Percentiles rank a stretch among this genome's conserved stretches.
Conservation (phyloP, 2,329 filamentous ascomycete species). For the Cercospora beticola region DNA sequence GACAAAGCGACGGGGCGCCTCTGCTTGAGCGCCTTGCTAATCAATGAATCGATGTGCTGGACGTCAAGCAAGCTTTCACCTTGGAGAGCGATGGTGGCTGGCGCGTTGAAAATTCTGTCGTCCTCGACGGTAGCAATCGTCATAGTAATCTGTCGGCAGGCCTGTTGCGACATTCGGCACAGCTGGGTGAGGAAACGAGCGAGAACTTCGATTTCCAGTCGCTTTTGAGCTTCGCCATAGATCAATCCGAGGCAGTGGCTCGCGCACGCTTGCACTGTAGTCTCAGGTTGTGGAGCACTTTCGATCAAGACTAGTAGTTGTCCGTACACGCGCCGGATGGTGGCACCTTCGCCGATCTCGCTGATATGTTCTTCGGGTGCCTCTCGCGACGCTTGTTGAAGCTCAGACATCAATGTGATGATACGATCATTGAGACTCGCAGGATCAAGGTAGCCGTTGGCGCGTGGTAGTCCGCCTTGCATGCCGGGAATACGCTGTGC, state of each 20-base stretch:
- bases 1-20: constrained; percentile 71
- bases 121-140: constrained; percentile 56
- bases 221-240: constrained; percentile 55
- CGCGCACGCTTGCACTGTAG: constrained; percentile 6
- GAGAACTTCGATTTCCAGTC: constrained; percentile 63
- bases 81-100: constrained; percentile 61
- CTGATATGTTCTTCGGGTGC: constrained; percentile 59
- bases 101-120: constrained; percentile 62
- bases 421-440: constrained; percentile 55
- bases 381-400: constrained; percentile 57
- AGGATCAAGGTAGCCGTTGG: constrained; percentile 62
- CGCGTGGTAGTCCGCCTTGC: constrained; percentile 37
- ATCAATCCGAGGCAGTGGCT: constrained; percentile 42
- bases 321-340: constrained; percentile 59
- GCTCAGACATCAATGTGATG: constrained; percentile 56
- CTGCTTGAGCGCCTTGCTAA: constrained; percentile 70
- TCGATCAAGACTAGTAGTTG: constrained; percentile 57
- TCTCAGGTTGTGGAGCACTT: constrained; percentile 55
- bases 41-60: constrained; percentile 59
- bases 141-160: constrained; percentile 55
- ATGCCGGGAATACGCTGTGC: constrained; percentile 43
- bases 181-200: constrained; percentile 61
- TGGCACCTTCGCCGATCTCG: constrained; percentile 55
- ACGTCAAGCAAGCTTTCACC: constrained; percentile 61
- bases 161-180: constrained; percentile 60